Evolutionary conservation across 768 basidiomycete species (phyloP), one percentile per base, ranked within the genome.

Genomic region (Calocera viscosa): DNA sequence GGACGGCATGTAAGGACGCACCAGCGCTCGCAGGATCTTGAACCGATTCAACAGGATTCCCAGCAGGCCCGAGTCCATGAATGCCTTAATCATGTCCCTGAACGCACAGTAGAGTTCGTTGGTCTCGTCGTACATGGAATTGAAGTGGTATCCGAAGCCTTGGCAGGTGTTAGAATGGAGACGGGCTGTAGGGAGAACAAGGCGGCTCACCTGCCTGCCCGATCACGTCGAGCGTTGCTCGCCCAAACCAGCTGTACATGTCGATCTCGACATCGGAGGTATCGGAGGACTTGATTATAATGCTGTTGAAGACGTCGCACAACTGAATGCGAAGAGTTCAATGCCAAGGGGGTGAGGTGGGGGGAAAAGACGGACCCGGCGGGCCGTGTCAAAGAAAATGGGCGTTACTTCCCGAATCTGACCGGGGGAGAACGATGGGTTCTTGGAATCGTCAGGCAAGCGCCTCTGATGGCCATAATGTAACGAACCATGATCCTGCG

Each of bases 81-180:
- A 86, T 2, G 85, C 80, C 66, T 81, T 87, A 67, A 93, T 93
- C 86, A 94, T 90, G 66, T 92, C 89, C 72, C 86, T 89, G 74
- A 91, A 90, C 0, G 91, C 90, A 33, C 76, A 74, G 70, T 91
- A 88, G 8, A 92, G 80, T 70, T 88, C 86, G 68, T 92, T 90
- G 1, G 87, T 80, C 72, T 90, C 87, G 49, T 90, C 82, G 53
- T 88, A 81, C 38, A 95, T 87, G 0, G 93, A 86, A 68, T 89
- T 85, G 78, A 96, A 93, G 67, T 87, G 80, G 72, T 94, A 82
- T 71, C 75, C 78, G 72, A 94, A 95, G 70, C 87, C 85, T 77
- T 79, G 12, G 33, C 2, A 1, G 11, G 38, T 39, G n/a, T 64
- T 28, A 38, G 19, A 1, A 65, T 30, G 5, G 8, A 49, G 30